Conservation (phyloP, 805 yeast species). For the Wickerhamiella galacta region DNA sequence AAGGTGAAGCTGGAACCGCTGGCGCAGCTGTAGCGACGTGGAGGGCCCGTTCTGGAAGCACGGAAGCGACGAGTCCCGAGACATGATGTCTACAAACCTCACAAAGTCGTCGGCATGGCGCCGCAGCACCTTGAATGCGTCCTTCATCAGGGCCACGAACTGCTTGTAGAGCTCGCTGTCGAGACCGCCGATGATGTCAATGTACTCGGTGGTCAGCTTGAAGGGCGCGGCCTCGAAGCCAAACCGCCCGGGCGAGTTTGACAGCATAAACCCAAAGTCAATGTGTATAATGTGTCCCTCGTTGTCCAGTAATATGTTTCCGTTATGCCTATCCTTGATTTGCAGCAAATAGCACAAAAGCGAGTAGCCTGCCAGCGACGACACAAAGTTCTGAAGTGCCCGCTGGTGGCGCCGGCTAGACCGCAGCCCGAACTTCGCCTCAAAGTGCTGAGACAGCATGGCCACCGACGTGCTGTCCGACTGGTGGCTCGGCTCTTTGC, state of each 20-base stretch:
- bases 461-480: slow-evolving; percentile 27
- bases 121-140: slow-evolving; percentile 60
- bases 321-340: slow-evolving; percentile 95
- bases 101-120: slow-evolving; percentile 58
- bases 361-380: slow-evolving; percentile 84
- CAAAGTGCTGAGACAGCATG: slow-evolving; percentile 63
- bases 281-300: slow-evolving; percentile 83
- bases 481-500: not conserved
- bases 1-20: slow-evolving; percentile 65
- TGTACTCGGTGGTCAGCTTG: slow-evolving; percentile 76
- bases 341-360: slow-evolving; percentile 80
- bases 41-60: slow-evolving; percentile 81
- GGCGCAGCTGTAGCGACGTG: slow-evolving; percentile 62
- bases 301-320: slow-evolving; percentile 90
- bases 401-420: slow-evolving; percentile 36
- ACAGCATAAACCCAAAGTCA: slow-evolving; percentile 84
- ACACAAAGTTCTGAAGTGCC: slow-evolving; percentile 76
- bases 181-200: slow-evolving; percentile 72
- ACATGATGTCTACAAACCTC: slow-evolving; percentile 85
- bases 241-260: slow-evolving; percentile 78
- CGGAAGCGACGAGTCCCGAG: slow-evolving; percentile 73
- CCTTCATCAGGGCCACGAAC: slow-evolving; percentile 48
- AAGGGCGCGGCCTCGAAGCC: slow-evolving; percentile 98
- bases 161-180: slow-evolving; percentile 41
- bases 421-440: slow-evolving; percentile 50